Evolutionary conservation across 2,329 filamentous ascomycete genomes (phyloP).

Genomic region (Epichloe amarillans): DNA sequence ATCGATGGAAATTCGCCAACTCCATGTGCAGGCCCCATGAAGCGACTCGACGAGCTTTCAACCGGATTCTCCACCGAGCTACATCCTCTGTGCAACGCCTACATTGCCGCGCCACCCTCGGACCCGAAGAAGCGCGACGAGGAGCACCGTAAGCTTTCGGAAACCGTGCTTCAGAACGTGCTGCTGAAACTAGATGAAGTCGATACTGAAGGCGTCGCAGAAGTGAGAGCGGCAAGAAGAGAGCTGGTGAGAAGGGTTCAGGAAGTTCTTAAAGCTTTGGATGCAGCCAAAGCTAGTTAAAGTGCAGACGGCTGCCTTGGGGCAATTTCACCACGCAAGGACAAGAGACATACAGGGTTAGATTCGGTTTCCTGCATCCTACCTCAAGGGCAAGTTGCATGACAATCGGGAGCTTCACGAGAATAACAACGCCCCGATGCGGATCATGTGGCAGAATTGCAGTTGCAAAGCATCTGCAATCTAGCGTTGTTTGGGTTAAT

Average conservation of each 20-base stretch:
- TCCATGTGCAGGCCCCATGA: slow-evolving; percentile 23
- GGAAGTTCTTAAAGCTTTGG: slow-evolving; percentile 49
- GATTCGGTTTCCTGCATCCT: not conserved
- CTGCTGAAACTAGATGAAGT: slow-evolving; percentile 65
- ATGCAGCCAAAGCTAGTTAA: slow-evolving; percentile 26
- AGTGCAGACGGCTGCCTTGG: not conserved
- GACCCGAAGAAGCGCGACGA: slow-evolving; percentile 57
- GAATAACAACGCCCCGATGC: not conserved
- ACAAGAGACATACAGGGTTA: not conserved
- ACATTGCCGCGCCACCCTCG: slow-evolving; percentile 45
- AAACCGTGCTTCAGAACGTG: slow-evolving; percentile 64
- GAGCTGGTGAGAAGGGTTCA: slow-evolving; percentile 62
- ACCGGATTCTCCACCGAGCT: slow-evolving; percentile 50
- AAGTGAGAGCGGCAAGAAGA: slow-evolving; percentile 53
- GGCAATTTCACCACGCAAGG: not conserved
- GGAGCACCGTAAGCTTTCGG: slow-evolving; percentile 61
- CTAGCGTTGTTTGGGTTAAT: not conserved
- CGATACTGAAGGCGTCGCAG: slow-evolving; percentile 55
- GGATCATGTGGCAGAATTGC: not conserved
- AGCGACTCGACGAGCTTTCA: slow-evolving; percentile 54
- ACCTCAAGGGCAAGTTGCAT: not conserved
- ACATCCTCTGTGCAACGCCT: slow-evolving; percentile 51
- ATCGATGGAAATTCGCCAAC: slow-evolving; percentile 18
- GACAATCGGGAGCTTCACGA: not conserved
- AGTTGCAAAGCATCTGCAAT: not conserved